Evolutionary conservation across 129 eudicot genomes (phyloP).

Genomic region (Heracleum sosnowskyi): DNA sequence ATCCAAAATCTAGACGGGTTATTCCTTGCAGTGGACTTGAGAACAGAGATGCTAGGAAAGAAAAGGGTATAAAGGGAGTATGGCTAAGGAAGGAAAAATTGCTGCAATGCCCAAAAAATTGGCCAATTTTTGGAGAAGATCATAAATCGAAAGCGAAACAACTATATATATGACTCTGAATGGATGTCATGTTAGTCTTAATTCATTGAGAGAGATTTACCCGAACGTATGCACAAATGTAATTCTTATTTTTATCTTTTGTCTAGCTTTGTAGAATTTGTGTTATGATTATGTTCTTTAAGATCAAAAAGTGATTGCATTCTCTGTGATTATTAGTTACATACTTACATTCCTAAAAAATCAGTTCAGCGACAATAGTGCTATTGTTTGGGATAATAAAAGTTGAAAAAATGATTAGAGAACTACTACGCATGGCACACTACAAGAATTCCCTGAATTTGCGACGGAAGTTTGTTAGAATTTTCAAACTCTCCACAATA

Average conservation of each 20-base stretch:
- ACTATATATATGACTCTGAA: constrained; percentile 48
- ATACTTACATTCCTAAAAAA: too few species aligned
- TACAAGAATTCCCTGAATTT: too few species aligned
- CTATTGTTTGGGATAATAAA: too few species aligned
- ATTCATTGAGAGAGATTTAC: constrained; percentile 29
- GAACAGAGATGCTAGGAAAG: constrained; percentile 28
- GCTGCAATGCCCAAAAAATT: constrained; percentile 39
- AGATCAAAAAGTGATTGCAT: too few species aligned
- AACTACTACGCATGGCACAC: too few species aligned
- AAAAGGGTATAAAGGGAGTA: constrained; percentile 19
- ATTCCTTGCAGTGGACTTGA: constrained; percentile 22
- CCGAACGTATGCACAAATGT: constrained; percentile 64
- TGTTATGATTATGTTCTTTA: too few species aligned
- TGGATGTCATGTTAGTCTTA: constrained; percentile 29
- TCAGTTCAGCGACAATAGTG: too few species aligned
- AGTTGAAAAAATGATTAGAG: too few species aligned
- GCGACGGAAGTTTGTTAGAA: too few species aligned
- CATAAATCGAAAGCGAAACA: constrained; percentile 28
- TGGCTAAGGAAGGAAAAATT: not conserved
- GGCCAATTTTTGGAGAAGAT: constrained; percentile 35
- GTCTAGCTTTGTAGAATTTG: too few species aligned
- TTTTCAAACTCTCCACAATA: too few species aligned
- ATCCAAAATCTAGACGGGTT: not conserved
- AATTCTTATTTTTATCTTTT: not conserved
- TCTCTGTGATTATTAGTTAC: too few species aligned